Evolutionary conservation across 2,329 filamentous ascomycete species (phyloP), one percentile per base, ranked within the genome.

Genomic region (Fusarium temperatum): DNA sequence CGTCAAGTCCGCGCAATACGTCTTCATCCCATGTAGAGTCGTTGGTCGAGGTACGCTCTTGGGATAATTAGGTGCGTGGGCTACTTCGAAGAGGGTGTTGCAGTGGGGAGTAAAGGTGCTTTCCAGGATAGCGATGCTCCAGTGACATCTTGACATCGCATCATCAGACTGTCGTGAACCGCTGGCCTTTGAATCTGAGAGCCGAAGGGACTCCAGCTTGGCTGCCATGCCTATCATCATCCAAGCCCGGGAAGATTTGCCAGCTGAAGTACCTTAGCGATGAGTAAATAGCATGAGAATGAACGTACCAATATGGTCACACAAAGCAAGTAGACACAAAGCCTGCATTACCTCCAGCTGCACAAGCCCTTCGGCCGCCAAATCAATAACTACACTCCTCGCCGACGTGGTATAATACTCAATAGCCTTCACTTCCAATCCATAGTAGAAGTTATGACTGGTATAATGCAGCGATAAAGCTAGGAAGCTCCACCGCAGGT

Each of bases 191-290:
- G 58, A 20, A 12, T 56, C 44, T 2, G 57, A 70, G 0, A 77
- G 32, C 6, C 74, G 70, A n/a, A 74, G 53, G 0, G 74, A 68
- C 17, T 78, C 69, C 0, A 78, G 50, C 36, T 77, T 74, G 3
- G 72, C 70, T 9, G 62, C 70, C 26, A 73, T 74, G 1, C 75
- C 75, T 2, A 78, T 72, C 41, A 75, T 75, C 76, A 78, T 78
- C 76, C 76, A 78, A 5, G 76, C 73, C 8, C 75, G 70, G 0
- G 63, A 50, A 8, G 66, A 10, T 10, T 77, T 72, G 1, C 75
- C 74, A 22, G 67, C 75, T 78, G 14, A 0, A 11, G 3, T 4
- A 2, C 10, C 12, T 51, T 51, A 51, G 48, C 30, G 8, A 24
- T 8, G 6, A 15, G 17, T 5, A 32, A 15, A 6, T 2, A 24